Percentiles rank a stretch among this genome's conserved stretches.
These are phyloP conservation scores for Pulveroboletus sp. DNA, from an alignment of 768 basidiomycete species.

Conservation along the genomic window DNA sequence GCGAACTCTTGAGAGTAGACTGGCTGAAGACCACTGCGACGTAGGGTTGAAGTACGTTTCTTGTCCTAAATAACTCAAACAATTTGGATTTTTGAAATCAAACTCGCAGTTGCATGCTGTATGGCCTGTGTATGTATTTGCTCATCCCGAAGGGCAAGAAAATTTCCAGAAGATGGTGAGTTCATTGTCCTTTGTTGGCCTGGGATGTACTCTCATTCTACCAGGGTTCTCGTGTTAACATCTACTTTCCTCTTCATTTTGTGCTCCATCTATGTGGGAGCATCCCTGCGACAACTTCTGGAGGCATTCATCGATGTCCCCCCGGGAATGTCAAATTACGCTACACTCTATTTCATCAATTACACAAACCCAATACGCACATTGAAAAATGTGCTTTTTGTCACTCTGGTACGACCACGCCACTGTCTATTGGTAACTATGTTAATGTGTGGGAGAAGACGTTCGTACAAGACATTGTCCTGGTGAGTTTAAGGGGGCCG, in stretches of 20 bases:
- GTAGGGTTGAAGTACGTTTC: conserved; percentile 10
- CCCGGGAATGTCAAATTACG: conserved; percentile 2
- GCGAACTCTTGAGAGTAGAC: neutral
- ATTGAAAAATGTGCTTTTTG: conserved; percentile 13
- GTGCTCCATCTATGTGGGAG: conserved; percentile 10
- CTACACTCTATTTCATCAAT: conserved; percentile 8
- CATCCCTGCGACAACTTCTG: conserved; percentile 13
- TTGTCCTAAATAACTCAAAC: neutral
- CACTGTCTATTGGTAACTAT: neutral
- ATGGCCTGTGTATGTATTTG: conserved; percentile 12
- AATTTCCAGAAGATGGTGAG: conserved; percentile 3
- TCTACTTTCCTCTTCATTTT: conserved; percentile 12
- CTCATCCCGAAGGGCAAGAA: conserved; percentile 1
- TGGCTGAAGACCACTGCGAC: neutral
- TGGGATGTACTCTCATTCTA: neutral
- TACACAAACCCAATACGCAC: conserved; percentile 13
- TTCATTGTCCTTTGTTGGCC: neutral
- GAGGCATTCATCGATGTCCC: conserved; percentile 14
- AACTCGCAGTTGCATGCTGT: conserved; percentile 10
- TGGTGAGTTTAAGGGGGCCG: conserved; percentile 1
- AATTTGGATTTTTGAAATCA: neutral
- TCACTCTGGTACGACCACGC: conserved; percentile 7
- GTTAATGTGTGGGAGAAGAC: conserved; percentile 2
- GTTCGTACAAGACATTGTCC: conserved; percentile 15
- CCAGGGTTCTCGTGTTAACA: conserved; percentile 10